Base-by-base conservation (phyloP, 2,329 filamentous ascomycete genomes). In the Orbilia brochopaga region DNA sequence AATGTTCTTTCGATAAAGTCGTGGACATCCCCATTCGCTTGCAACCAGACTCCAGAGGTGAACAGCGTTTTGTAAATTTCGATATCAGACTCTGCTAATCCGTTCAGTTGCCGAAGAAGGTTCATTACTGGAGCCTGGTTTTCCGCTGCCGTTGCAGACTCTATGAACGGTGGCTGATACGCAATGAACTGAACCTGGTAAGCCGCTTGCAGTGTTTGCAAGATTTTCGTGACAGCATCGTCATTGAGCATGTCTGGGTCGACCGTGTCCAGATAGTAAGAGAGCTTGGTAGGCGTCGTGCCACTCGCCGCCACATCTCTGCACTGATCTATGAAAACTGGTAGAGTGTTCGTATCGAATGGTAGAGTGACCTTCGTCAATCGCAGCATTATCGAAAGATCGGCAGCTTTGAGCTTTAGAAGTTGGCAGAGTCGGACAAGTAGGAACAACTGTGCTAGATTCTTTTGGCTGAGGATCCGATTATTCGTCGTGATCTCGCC, bases 181-280 rank as follows among this genome's bases (percentile, higher is more conserved):
- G 24, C 24, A 13, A 30, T 8, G 13, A 30, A 53, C 17, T 53
- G 50, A 17, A 35, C 50, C 17, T 53, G 50, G 23, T 53, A 53
- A 2, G 23, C 50, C 7, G 50, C 15, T 30, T 53, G 50, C 2
- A 53, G 24, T 7, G 21, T 2, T 30, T 30, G 21, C 15, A 53
- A 30, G 11, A 53, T 53, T 35, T 53, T 53, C 2, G 50, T 53
- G 11, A 53, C 24, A 23, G 50, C 50, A 32, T 32, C 50, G 50
- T 53, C 30, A 30, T 53, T 53, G 10, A 35, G 23, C 15, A 32
- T 32, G 30, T 30, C n/a, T 5, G 50, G 50, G 23, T 53, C 50
- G 7, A 53, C 50, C 6, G 50, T 53, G 24, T 53, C 50, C 23
- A 53, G 50, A 19, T 15, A 53, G 17, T 53, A 53, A n/a, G 50